Evolutionary conservation across 1,284 basidiomycete genomes (phyloP).

Genomic region (Hymenochaete sp.): DNA sequence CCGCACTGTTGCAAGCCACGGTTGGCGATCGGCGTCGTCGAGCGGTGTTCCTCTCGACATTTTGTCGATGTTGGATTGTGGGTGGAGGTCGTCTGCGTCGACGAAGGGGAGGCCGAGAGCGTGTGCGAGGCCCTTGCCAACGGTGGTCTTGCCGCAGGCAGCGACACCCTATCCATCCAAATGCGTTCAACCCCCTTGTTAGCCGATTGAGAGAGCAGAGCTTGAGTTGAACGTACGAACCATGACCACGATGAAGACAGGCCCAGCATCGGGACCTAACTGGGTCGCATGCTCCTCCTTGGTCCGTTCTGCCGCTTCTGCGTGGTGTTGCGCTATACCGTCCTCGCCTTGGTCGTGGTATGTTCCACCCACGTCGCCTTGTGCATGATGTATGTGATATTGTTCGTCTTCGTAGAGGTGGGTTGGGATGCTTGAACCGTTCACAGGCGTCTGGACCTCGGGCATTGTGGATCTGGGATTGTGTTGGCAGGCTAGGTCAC

Average conservation of each 20-base stretch:
- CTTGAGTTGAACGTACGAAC: slow-evolving; percentile 17
- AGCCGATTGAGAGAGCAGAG: background rate
- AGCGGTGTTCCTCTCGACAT: slow-evolving; percentile 79
- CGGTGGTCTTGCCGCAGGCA: slow-evolving; percentile 84
- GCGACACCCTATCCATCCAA: slow-evolving; percentile 54
- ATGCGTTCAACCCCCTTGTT: background rate
- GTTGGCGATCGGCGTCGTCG: slow-evolving; percentile 74
- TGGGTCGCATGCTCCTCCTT: slow-evolving; percentile 1
- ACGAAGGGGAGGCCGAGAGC: slow-evolving; percentile 66
- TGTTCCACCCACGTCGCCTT: slow-evolving; percentile 11
- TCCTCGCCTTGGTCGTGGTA: slow-evolving; percentile 6
- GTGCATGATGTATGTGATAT: slow-evolving; percentile 11
- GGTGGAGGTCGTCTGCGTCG: slow-evolving; percentile 89
- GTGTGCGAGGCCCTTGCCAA: slow-evolving; percentile 59
- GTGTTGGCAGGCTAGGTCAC: too few species aligned
- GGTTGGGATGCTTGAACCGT: too few species aligned
- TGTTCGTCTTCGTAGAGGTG: slow-evolving; percentile 1
- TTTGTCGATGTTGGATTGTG: slow-evolving; percentile 75
- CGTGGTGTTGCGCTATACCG: slow-evolving; percentile 1
- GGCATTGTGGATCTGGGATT: too few species aligned
- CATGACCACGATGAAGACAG: slow-evolving; percentile 41
- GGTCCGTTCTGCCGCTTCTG: slow-evolving; percentile 1
- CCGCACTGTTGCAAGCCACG: slow-evolving; percentile 78
- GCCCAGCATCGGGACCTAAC: slow-evolving; percentile 5
- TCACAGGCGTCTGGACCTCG: too few species aligned